phyloP scores from a whole-genome alignment of 345 rosid species.

The Toxicodendron radicans region DNA sequence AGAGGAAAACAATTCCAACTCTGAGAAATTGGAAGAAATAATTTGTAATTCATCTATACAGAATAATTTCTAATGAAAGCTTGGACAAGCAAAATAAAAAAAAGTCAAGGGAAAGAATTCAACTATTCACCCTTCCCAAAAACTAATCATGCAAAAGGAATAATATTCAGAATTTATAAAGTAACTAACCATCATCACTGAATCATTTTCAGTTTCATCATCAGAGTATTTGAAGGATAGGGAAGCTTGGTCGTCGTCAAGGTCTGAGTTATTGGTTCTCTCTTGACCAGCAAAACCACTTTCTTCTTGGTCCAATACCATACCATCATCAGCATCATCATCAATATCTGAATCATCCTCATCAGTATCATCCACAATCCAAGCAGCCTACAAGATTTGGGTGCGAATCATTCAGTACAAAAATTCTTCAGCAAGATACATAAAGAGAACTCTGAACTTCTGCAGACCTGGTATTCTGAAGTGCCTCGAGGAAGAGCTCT shows the following conservation, averaged over 20 bases:
- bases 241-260: constrained; percentile 69
- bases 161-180: constrained; percentile 15
- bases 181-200: constrained; percentile 71
- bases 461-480: constrained; percentile 85
- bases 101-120: constrained; percentile 5
- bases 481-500: constrained; percentile 80
- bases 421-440: background rate
- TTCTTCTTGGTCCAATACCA: constrained; percentile 74
- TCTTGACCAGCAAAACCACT: constrained; percentile 39
- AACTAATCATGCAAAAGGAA: background rate
- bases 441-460: background rate
- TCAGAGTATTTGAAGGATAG: constrained; percentile 59
- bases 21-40: constrained; percentile 9
- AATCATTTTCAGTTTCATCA: constrained; percentile 77
- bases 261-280: constrained; percentile 32
- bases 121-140: background rate
- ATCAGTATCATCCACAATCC: constrained; percentile 82
- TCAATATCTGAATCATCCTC: constrained; percentile 56
- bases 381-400: constrained; percentile 72
- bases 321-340: constrained; percentile 56
- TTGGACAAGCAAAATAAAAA: background rate
- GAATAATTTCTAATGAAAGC: background rate
- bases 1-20: constrained; percentile 4
- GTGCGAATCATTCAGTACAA: background rate
- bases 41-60: background rate